phyloP scores from a whole-genome alignment of 2,329 filamentous ascomycete species.

The Trematosphaeria pertusa region DNA sequence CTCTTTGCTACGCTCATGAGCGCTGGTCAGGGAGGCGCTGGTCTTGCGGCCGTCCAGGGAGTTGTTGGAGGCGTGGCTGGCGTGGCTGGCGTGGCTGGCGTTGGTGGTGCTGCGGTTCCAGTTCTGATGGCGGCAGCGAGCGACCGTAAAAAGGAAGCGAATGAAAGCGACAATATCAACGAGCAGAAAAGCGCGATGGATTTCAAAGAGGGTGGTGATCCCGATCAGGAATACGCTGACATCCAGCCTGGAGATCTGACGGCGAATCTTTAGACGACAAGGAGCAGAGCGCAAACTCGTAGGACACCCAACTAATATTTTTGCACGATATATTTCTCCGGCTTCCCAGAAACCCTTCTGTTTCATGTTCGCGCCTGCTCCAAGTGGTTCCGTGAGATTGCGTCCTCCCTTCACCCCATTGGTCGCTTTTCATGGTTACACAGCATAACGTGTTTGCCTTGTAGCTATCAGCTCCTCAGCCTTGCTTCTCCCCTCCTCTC shows the following conservation, averaged over 20 bases:
- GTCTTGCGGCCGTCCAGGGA: slow-evolving; percentile 5
- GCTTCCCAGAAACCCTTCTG: no score
- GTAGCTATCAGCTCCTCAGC: no score
- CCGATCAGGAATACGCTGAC: background rate
- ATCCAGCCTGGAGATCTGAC: background rate
- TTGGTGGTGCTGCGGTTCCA: background rate
- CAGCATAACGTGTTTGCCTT: no score
- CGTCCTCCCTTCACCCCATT: no score
- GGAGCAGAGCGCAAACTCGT: background rate
- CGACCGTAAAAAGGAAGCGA: background rate
- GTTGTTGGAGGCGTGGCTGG: slow-evolving; percentile 9
- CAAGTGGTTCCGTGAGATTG: no score
- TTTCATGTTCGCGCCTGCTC: no score
- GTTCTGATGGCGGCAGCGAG: background rate
- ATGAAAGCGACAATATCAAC: background rate
- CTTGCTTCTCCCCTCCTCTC: no score
- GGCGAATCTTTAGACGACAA: background rate
- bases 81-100: background rate
- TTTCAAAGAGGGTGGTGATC: background rate
- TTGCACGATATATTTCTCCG: no score
- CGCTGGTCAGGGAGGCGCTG: slow-evolving; percentile 2
- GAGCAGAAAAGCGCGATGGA: background rate
- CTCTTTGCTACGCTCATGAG: slow-evolving; percentile 5
- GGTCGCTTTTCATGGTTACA: no score
- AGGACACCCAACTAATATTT: no score